Conservation (phyloP, 1,284 basidiomycete genomes). For the Mycena sp. region DNA sequence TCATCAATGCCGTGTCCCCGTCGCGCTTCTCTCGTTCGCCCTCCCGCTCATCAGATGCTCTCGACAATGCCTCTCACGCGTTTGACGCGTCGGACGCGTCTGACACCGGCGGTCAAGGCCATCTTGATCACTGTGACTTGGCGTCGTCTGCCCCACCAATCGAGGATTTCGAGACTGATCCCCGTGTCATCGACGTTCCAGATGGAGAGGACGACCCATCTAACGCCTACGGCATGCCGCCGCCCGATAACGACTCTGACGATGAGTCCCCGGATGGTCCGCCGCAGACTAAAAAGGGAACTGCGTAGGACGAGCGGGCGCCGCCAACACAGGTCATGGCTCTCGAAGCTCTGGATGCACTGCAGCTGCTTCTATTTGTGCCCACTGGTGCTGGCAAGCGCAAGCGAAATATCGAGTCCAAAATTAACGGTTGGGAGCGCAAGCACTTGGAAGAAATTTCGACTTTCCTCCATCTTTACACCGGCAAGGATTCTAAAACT, state of each 20-base stretch:
- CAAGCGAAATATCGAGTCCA: background rate
- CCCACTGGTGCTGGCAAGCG: background rate
- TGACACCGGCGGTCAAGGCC: background rate
- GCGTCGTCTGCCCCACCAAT: background rate
- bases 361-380: background rate
- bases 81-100: background rate
- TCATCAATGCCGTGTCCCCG: background rate
- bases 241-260: background rate
- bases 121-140: background rate
- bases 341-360: background rate
- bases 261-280: background rate
- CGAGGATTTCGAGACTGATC: background rate
- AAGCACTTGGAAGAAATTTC: background rate
- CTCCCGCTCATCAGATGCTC: background rate
- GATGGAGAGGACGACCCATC: background rate
- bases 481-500: background rate
- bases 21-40: background rate
- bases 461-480: background rate
- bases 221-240: background rate
- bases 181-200: background rate
- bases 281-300: too few relatives aligned
- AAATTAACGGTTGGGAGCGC: background rate
- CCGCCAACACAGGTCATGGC: conserved; percentile 1
- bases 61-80: too few relatives aligned
- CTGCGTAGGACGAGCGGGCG: background rate